A percentile compares a stretch with the other conserved stretches of the same genome.
Evolutionary conservation across 352 stramenopile species (phyloP).

Genomic region (Sclerospora graminicola): DNA sequence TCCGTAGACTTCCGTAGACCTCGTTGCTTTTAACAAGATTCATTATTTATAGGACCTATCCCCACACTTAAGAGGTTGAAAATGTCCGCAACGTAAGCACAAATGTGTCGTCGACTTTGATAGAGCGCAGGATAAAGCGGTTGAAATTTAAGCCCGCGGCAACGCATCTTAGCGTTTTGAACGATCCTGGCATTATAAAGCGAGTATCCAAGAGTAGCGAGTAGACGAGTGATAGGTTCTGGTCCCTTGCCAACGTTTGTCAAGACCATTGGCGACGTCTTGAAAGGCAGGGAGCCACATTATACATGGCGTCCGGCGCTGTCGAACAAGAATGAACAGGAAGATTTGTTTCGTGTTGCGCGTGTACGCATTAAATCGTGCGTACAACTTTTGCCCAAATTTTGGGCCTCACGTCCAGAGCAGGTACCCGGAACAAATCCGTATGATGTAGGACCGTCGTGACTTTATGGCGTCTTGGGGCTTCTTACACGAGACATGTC

Average conservation of each 20-base stretch:
- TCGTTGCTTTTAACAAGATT: too few species aligned
- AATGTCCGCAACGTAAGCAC: too few species aligned
- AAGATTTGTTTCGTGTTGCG: slow-evolving; percentile 64
- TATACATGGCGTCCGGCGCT: slow-evolving; percentile 28
- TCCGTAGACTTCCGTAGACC: too few species aligned
- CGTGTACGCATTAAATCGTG: slow-evolving; percentile 75
- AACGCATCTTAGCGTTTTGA: slow-evolving; percentile 15
- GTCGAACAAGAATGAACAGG: slow-evolving; percentile 56
- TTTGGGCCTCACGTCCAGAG: slow-evolving; percentile 33
- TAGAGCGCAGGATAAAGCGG: too few species aligned
- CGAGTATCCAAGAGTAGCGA: too few species aligned
- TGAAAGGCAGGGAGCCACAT: slow-evolving; percentile 13
- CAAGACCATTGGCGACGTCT: slow-evolving; percentile 23
- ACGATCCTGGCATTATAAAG: neutral
- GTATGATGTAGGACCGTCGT: slow-evolving; percentile 68
- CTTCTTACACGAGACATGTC: slow-evolving; percentile 53
- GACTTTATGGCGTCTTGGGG: slow-evolving; percentile 66
- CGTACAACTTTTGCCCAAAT: slow-evolving; percentile 34
- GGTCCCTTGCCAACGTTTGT: slow-evolving; percentile 29
- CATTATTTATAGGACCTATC: too few species aligned
- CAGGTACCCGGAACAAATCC: slow-evolving; percentile 58
- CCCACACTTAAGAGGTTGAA: too few species aligned
- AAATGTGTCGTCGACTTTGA: too few species aligned
- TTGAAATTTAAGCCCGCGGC: slow-evolving; percentile 24
- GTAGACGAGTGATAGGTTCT: slow-evolving; percentile 1